Conservation (phyloP, 805 yeast genomes). For the Hermanozyma aechmeae region DNA sequence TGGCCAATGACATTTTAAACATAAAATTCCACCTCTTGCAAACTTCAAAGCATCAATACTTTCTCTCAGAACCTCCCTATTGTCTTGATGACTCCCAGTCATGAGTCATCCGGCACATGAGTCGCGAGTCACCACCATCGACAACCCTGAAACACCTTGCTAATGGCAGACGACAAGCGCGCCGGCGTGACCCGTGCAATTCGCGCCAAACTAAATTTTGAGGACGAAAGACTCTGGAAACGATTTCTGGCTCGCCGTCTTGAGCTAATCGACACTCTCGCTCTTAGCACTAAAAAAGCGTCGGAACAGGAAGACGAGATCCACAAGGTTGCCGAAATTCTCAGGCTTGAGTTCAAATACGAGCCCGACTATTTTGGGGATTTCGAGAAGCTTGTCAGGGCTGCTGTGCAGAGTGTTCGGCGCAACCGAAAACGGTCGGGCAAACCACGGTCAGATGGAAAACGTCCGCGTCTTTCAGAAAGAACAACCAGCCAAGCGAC, state of each 20-base stretch:
- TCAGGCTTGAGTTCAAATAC: slow-evolving; percentile 73
- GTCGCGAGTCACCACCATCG: slow-evolving; percentile 1
- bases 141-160: slow-evolving; percentile 10
- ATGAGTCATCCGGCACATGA: slow-evolving; percentile 2
- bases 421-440: slow-evolving; percentile 71
- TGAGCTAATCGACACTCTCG: slow-evolving; percentile 74
- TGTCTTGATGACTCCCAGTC: slow-evolving; percentile 6
- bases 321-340: slow-evolving; percentile 62
- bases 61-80: too few species aligned
- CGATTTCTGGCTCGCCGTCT: slow-evolving; percentile 82
- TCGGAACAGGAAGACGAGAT: slow-evolving; percentile 87
- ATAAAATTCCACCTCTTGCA: too few species aligned
- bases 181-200: slow-evolving; percentile 51
- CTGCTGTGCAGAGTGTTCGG: slow-evolving; percentile 89
- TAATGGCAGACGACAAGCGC: slow-evolving; percentile 19
- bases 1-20: too few species aligned
- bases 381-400: slow-evolving; percentile 82
- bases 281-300: slow-evolving; percentile 64
- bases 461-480: slow-evolving; percentile 4
- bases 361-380: slow-evolving; percentile 51
- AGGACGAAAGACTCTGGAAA: slow-evolving; percentile 81
- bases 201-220: slow-evolving; percentile 57
- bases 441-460: slow-evolving; percentile 11
- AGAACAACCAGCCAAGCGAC: slow-evolving; percentile 1
- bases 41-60: too few species aligned